Evolutionary conservation across 176 grass and related monocot species (phyloP), one percentile per base, ranked within the genome.

Genomic region (Aegilops sharonensis): DNA sequence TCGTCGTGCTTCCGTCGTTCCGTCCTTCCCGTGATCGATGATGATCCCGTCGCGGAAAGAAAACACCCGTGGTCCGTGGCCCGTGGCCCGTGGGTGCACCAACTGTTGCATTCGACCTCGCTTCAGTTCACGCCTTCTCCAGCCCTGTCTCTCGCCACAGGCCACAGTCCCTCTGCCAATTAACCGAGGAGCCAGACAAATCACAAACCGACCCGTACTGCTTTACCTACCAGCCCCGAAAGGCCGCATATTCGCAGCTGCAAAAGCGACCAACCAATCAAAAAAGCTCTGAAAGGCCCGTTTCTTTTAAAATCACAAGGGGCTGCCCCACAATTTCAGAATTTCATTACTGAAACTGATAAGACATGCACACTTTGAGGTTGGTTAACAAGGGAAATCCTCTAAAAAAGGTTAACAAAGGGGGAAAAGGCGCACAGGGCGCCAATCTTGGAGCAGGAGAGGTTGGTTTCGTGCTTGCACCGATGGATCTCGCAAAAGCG

Each of bases 391-490:
- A 9, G 18, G 64, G 64, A 68, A 30, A 78, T 54, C 50, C 50
- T 54, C 14, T 54, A 18, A 54, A 18, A 52, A 66, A 8, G 29
- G 68, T 30, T 40, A 64, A 4, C 13, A 29, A 43, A 3, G 10
- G 24, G 32, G 50, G 10, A 3, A 56, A 74, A 39, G 6, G 24
- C 3, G 34, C 31, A 1, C n/a, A 39, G 9, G 56, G 40, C 20
- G 43, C 64, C 79, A 36, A 29, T 27, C 23, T 60, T 59, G 62
- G 62, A 42, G 32, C 30, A 57, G 45, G 31, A 17, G 76, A 77
- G 34, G 61, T 17, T 24, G 32, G 71, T 70, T 88, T 83, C 72
- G 80, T 83, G 80, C 80, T 73, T 88, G 75, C 87, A 89, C 5
- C 54, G 29, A 34, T 79, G 81, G 39, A 70, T 45, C 43, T 35